phyloP scores from a whole-genome alignment of 2,329 filamentous ascomycete genomes.

The Endocalyx cinctus region DNA sequence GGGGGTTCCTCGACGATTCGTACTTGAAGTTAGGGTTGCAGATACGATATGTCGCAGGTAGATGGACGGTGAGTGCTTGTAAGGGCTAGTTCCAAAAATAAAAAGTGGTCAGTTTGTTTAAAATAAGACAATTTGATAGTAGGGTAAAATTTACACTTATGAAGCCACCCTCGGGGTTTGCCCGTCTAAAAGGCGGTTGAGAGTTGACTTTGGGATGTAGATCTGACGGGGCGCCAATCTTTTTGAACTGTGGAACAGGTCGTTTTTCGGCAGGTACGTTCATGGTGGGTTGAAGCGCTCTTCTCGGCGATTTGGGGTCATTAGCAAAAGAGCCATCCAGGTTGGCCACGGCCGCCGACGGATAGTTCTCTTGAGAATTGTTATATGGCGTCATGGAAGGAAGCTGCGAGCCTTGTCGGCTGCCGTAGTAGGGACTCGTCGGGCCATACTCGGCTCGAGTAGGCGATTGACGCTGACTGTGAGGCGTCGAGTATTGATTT shows the following conservation, averaged over 20 bases:
- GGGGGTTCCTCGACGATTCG: constrained; percentile 93
- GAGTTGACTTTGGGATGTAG: constrained; percentile 77
- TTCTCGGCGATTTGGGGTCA: constrained; percentile 55
- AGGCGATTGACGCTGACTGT: constrained; percentile 70
- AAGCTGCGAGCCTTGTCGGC: constrained; percentile 59
- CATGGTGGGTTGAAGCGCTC: constrained; percentile 41
- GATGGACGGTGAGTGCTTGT: constrained; percentile 88
- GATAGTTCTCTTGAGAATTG: constrained; percentile 66
- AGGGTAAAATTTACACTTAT: constrained; percentile 70
- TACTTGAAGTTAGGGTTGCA: constrained; percentile 99
- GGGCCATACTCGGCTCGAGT: constrained; percentile 60
- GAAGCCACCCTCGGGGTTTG: constrained; percentile 94
- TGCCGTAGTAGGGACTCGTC: constrained; percentile 54
- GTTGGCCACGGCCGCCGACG: constrained; percentile 65
- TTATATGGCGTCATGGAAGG: constrained; percentile 69
- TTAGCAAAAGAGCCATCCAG: constrained; percentile 61
- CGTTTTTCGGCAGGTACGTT: constrained; percentile 47
- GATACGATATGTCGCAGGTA: constrained; percentile 94
- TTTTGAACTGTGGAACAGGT: constrained; percentile 83
- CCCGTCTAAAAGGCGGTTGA: constrained; percentile 86
- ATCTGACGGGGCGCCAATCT: constrained; percentile 67
- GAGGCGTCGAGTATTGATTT: constrained; percentile 47
- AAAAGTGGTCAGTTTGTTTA: constrained; percentile 12
- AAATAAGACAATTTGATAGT: constrained; percentile 3
- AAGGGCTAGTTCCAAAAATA: constrained; percentile 60